Evolutionary conservation across 208 protist species (phyloP).

Genomic region (Wallacemonas rigidus): DNA sequence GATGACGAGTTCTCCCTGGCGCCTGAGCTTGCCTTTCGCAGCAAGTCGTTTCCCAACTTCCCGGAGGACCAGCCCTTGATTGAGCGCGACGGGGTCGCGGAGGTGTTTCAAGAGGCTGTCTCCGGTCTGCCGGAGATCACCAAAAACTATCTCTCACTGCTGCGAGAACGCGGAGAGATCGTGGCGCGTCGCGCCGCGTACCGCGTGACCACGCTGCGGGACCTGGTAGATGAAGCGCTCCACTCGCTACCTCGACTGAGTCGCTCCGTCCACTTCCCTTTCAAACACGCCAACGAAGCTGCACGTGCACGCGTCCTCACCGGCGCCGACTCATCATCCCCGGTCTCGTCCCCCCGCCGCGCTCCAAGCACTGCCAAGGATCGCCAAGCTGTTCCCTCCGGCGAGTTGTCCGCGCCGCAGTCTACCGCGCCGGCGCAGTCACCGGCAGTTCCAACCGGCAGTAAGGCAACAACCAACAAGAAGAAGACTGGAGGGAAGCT

Average conservation of each 20-base stretch:
- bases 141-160: slow-evolving; percentile 24
- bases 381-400: no score
- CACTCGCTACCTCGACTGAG: slow-evolving; percentile 35
- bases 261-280: slow-evolving; percentile 44
- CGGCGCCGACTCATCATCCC: neutral
- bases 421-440: neutral
- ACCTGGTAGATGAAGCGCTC: slow-evolving; percentile 27
- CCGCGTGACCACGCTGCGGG: slow-evolving; percentile 7
- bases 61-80: slow-evolving; percentile 16
- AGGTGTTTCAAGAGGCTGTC: slow-evolving; percentile 3
- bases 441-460: neutral
- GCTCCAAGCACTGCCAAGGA: no score
- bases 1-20: slow-evolving; percentile 22
- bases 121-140: slow-evolving; percentile 22
- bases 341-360: neutral
- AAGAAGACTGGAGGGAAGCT: slow-evolving; percentile 8
- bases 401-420: no score
- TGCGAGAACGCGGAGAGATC: slow-evolving; percentile 26
- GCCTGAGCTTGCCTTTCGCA: slow-evolving; percentile 12
- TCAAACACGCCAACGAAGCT: slow-evolving; percentile 8
- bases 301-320: neutral
- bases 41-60: neutral
- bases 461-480: neutral
- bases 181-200: slow-evolving; percentile 21
- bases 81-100: slow-evolving; percentile 5